phyloP scores from a whole-genome alignment of 371 early-diverging fungal genomes.

The Phascolomyces articulosus region DNA sequence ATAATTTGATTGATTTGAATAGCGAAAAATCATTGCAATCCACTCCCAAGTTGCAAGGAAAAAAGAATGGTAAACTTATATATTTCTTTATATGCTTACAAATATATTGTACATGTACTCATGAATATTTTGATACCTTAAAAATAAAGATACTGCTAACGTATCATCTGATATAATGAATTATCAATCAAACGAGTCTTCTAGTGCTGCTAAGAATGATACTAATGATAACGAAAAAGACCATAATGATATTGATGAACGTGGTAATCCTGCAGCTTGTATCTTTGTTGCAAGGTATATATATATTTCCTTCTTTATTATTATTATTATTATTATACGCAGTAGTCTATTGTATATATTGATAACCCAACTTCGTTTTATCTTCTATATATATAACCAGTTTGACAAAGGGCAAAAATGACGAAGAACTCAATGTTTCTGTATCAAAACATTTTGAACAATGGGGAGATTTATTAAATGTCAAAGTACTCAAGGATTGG shows the following conservation, averaged over 20 bases:
- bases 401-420: constrained; percentile 62
- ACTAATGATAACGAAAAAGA: neutral
- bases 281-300: constrained; percentile 62
- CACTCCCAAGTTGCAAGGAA: no score
- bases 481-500: constrained; percentile 84
- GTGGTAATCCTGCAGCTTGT: constrained; percentile 53
- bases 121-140: no score
- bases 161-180: neutral
- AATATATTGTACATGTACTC: no score
- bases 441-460: constrained; percentile 67
- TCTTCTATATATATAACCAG: constrained; percentile 26
- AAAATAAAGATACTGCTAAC: neutral
- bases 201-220: no score
- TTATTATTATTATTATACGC: neutral
- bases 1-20: no score
- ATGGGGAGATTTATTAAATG: constrained; percentile 74
- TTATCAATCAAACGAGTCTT: neutral
- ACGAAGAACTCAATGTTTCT: constrained; percentile 58
- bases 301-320: neutral
- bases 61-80: no score
- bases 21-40: no score
- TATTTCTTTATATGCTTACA: no score
- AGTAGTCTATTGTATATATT: no score
- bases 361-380: neutral
- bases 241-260: constrained; percentile 12